These are phyloP conservation scores for Macrophomina phaseolina DNA, from an alignment of 2,329 filamentous ascomycete genomes.

Conservation along the genomic window DNA sequence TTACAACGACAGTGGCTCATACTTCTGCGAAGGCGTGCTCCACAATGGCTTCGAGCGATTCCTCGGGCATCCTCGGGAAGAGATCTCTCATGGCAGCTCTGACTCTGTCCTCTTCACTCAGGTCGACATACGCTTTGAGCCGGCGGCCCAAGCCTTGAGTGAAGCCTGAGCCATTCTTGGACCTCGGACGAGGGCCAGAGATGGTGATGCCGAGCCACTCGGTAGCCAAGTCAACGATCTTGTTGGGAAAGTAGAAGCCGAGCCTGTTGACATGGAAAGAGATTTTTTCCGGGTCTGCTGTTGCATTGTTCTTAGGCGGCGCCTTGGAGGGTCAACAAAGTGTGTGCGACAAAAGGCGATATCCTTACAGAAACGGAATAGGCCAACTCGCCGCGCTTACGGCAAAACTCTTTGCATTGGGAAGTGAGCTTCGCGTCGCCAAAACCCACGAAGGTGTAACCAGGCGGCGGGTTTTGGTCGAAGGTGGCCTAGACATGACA, in stretches of 20 bases:
- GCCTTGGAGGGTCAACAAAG: constrained; percentile 35
- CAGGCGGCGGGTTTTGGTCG: constrained; percentile 59
- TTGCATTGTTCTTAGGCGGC: constrained; percentile 55
- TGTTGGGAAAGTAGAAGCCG: constrained; percentile 67
- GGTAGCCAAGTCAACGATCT: constrained; percentile 64
- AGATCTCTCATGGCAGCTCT: constrained; percentile 65
- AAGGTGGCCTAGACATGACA: constrained; percentile 58
- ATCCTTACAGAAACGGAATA: constrained; percentile 65
- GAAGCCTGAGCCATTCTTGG: constrained; percentile 38
- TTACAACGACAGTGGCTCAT: constrained; percentile 28
- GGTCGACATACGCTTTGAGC: background rate
- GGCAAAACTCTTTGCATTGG: constrained; percentile 63
- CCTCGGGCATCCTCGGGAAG: constrained; percentile 66
- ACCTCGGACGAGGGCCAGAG: constrained; percentile 19
- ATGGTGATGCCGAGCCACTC: constrained; percentile 52
- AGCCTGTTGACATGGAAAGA: constrained; percentile 67
- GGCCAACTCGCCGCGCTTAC: constrained; percentile 59
- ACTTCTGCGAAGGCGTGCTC: constrained; percentile 66
- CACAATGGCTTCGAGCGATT: constrained; percentile 63
- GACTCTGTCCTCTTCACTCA: constrained; percentile 52
- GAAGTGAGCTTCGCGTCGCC: constrained; percentile 65
- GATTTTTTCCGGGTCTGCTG: constrained; percentile 57
- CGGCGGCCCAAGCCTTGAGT: constrained; percentile 37
- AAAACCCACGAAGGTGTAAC: constrained; percentile 67
- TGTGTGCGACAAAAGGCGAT: constrained; percentile 25